phyloP scores from a whole-genome alignment of 768 basidiomycete genomes.

The Naganishia kalamii region DNA sequence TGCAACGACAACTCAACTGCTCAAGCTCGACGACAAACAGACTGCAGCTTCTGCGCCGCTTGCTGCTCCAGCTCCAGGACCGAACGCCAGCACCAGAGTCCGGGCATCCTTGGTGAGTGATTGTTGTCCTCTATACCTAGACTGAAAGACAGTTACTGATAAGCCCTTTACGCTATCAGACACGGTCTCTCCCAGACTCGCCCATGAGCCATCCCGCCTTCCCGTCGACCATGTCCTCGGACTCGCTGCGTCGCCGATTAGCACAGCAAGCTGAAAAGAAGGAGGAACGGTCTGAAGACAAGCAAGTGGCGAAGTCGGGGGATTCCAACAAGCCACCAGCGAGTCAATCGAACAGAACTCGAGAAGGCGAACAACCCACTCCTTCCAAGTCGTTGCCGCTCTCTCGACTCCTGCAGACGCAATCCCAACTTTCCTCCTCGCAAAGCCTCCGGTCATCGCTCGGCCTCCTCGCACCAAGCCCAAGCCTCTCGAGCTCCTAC shows the following conservation, averaged over 20 bases:
- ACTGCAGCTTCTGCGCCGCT: not conserved
- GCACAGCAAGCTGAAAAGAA: not conserved
- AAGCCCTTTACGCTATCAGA: not conserved
- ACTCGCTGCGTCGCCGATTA: slow-evolving; percentile 6
- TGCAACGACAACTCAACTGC: slow-evolving; percentile 7
- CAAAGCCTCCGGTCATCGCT: slow-evolving; percentile 4
- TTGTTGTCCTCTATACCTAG: not conserved
- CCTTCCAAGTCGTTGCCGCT: not conserved
- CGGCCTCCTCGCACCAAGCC: slow-evolving; percentile 5
- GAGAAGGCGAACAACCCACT: not conserved
- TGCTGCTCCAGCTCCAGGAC: slow-evolving; percentile 2
- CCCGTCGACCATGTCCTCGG: slow-evolving; percentile 9
- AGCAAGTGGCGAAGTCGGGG: not conserved
- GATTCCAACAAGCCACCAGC: not conserved
- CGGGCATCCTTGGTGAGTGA: slow-evolving; percentile 7
- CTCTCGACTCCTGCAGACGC: slow-evolving; percentile 8
- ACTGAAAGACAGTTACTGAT: not conserved
- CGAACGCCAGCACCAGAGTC: slow-evolving; percentile 1
- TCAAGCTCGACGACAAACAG: slow-evolving; percentile 1
- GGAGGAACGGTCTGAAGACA: not conserved
- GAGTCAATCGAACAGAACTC: not conserved
- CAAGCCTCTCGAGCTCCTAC: not conserved
- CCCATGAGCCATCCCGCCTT: slow-evolving; percentile 1
- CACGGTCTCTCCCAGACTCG: slow-evolving; percentile 5
- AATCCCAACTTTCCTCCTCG: slow-evolving; percentile 6